Base-by-base conservation (phyloP, 306 rosid species). In the Dryas octopetala region DNA sequence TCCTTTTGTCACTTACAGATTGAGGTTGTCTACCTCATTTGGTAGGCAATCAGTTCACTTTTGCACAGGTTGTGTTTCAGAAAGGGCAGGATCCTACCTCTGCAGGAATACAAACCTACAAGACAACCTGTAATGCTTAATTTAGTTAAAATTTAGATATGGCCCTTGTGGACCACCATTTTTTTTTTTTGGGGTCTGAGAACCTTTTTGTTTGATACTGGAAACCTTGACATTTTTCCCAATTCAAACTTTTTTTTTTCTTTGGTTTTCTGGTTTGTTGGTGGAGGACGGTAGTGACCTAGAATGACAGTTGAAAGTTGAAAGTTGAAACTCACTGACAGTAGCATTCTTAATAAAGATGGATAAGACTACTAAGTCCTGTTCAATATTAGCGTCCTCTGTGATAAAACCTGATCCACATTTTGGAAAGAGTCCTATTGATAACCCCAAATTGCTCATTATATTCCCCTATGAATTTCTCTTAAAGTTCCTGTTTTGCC, bases 21-120 rank as follows among this genome's bases (percentile, higher is more conserved):
- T 67, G 13, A 67, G 58, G 41, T 48, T 48, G 58, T 48, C 59
- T 52, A 38, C 46, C 47, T 47, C 32, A 70, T 70, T 70, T 17
- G 26, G 17, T 54, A 54, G 64, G 75, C 75, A 17, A 41, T 38
- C 61, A 5, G 38, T n/a, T 52, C 57, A 16, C 13, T 23, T 68
- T 68, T 50, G 26, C 14, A 10, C 50, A 70, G 75, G 64, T 55
- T 53, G 62, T 44, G 44, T 14, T 71, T 71, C 40, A n/a, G 28
- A 16, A 71, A 43, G 74, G 38, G 10, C 49, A 32, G 62, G 64
- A 71, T 43, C 64, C 6, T 38, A 53, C 12, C 62, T 70, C 62
- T 11, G 53, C 75, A 17, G 52, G 64, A 11, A 70, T 32, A 5
- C 41, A 68, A 68, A 9, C 48, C 44, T 28, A 12, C 44, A 11